These are phyloP conservation scores for Hyphodiscus sp. DNA, from an alignment of 2,329 filamentous ascomycete species.

Conservation along the genomic window DNA sequence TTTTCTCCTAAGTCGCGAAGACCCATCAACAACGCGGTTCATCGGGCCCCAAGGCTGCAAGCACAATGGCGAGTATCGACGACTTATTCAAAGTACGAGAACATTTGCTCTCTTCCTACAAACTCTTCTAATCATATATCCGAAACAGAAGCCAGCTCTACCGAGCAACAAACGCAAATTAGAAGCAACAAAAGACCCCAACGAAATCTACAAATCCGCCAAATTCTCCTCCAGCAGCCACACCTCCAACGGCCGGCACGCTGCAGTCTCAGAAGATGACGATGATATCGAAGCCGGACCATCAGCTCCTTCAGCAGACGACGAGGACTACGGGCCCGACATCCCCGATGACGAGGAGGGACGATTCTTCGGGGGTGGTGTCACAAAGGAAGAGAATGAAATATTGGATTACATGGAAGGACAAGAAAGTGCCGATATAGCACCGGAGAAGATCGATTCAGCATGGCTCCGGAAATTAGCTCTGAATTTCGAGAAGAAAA, in stretches of 20 bases:
- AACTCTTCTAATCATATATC: background rate
- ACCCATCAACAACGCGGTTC: background rate
- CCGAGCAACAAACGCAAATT: constrained; percentile 54
- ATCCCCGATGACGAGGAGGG: constrained; percentile 77
- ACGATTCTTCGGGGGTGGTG: constrained; percentile 89
- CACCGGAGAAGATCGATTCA: constrained; percentile 70
- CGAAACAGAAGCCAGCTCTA: constrained; percentile 28
- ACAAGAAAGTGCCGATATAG: constrained; percentile 40
- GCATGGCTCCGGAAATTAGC: constrained; percentile 78
- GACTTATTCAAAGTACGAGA: constrained; percentile 25
- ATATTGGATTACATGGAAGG: constrained; percentile 84
- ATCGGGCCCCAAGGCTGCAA: background rate
- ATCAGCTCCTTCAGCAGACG: constrained; percentile 47
- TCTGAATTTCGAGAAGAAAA: constrained; percentile 81
- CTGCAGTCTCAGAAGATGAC: constrained; percentile 29
- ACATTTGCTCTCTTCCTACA: background rate
- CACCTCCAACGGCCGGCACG: constrained; percentile 31
- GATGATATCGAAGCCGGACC: constrained; percentile 41
- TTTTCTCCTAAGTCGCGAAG: background rate
- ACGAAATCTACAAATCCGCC: constrained; percentile 57
- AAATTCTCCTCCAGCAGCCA: constrained; percentile 42
- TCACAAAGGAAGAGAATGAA: constrained; percentile 72
- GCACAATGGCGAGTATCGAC: constrained; percentile 26
- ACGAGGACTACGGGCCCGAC: constrained; percentile 48
- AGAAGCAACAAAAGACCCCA: constrained; percentile 55